Conservation (phyloP, 306 rosid species). For the Cajanus cajan region DNA sequence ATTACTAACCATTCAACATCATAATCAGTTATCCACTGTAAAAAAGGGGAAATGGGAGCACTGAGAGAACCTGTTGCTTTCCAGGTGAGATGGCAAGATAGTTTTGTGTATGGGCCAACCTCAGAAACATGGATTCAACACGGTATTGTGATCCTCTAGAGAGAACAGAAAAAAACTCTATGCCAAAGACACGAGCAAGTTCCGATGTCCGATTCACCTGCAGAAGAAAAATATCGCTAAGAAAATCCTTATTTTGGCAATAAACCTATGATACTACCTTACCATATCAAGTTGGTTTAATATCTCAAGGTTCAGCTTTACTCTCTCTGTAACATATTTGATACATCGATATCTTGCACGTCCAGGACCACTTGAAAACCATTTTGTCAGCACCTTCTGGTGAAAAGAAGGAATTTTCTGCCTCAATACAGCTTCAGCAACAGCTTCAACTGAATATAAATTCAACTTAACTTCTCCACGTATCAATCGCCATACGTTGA, state of each 20-base stretch:
- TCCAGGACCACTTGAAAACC: conserved; percentile 90
- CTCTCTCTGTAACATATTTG: conserved; percentile 59
- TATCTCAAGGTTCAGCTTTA: conserved; percentile 80
- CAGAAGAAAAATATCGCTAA: conserved; percentile 30
- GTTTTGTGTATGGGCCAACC: conserved; percentile 90
- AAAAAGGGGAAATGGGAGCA: conserved; percentile 14
- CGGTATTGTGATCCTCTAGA: conserved; percentile 97
- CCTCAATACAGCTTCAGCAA: conserved; percentile 84
- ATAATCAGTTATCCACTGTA: conserved; percentile 8
- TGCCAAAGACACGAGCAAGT: conserved; percentile 98
- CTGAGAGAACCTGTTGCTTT: conserved; percentile 63
- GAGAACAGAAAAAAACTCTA: conserved; percentile 93
- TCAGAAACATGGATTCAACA: conserved; percentile 92
- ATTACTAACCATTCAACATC: conserved; percentile 6
- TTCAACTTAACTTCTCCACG: conserved; percentile 90
- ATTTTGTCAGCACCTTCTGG: conserved; percentile 61
- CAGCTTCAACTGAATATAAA: conserved; percentile 83
- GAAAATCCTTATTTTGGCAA: conserved; percentile 6
- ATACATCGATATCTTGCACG: conserved; percentile 76
- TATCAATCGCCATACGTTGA: conserved; percentile 85
- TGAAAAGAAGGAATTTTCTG: conserved; percentile 64
- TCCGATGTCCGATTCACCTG: conserved; percentile 95
- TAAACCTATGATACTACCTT: conserved; percentile 31
- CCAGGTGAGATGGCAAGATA: conserved; percentile 92
- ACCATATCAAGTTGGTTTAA: conserved; percentile 86